Evolutionary conservation across 2,329 filamentous ascomycete species (phyloP).

Genomic region (Phyllosticta citribraziliensis): DNA sequence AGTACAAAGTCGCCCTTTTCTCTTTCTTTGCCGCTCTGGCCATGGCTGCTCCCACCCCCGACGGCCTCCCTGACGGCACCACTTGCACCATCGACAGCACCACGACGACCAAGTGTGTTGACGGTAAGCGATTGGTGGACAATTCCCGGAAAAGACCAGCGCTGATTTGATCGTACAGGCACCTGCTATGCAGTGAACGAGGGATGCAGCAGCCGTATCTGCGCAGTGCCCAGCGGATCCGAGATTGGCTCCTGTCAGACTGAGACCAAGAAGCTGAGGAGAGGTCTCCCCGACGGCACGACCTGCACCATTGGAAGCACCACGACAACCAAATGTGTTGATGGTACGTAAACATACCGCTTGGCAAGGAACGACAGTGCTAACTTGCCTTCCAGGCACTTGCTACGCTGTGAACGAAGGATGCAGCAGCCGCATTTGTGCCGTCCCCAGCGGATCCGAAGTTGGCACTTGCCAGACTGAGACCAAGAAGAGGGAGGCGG

Average conservation of each 20-base stretch:
- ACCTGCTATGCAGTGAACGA: not conserved
- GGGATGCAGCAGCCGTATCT: no score
- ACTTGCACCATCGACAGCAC: not conserved
- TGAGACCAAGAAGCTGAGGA: no score
- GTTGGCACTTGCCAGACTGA: not conserved
- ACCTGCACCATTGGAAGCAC: no score
- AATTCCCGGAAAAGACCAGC: not conserved
- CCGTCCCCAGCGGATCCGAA: not conserved
- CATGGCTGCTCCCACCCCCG: not conserved
- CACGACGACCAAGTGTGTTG: not conserved
- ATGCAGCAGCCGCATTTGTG: not conserved
- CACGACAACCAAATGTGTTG: no score
- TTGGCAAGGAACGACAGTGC: no score
- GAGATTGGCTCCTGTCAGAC: no score
- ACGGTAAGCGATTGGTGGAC: not conserved
- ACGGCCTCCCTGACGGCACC: not conserved
- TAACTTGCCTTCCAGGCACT: no score
- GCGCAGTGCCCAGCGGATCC: no score
- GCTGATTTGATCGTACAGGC: not conserved
- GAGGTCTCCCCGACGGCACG: no score
- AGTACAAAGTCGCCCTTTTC: constrained; percentile 3
- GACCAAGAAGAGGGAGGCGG: not conserved
- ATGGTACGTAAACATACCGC: no score
- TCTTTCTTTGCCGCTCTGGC: constrained; percentile 1
- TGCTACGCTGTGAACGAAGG: no score